Evolutionary conservation across 768 basidiomycete genomes (phyloP).

Genomic region (Phallus indusiatus): DNA sequence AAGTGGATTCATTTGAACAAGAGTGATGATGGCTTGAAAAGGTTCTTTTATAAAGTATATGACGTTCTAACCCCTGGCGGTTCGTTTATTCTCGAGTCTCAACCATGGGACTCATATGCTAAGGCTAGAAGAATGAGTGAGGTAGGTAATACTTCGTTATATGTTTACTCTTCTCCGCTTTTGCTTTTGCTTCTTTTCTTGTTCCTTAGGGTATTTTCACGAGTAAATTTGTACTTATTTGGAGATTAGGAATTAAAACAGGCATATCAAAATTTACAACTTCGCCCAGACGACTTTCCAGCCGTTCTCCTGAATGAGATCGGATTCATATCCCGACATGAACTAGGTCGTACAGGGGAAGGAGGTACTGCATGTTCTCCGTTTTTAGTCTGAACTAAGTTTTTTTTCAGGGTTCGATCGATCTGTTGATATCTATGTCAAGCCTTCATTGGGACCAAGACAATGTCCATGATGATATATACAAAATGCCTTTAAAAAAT

Average conservation of each 20-base stretch:
- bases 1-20: conserved; percentile 90
- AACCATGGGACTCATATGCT: conserved; percentile 75
- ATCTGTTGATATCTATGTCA: conserved; percentile 54
- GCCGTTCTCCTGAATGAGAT: conserved; percentile 37
- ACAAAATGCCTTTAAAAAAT: no score
- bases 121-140: conserved; percentile 65
- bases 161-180: neutral
- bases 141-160: conserved; percentile 23
- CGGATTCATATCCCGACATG: conserved; percentile 47
- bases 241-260: conserved; percentile 45
- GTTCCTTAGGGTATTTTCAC: neutral
- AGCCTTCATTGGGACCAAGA: conserved; percentile 16
- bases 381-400: conserved; percentile 1
- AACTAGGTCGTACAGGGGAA: conserved; percentile 49
- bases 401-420: conserved; percentile 43
- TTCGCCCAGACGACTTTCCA: conserved; percentile 60
- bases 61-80: conserved; percentile 52
- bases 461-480: no score
- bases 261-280: conserved; percentile 42
- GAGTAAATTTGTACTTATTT: neutral
- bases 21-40: conserved; percentile 61
- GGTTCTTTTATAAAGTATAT: conserved; percentile 59
- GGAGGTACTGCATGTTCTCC: conserved; percentile 36
- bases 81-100: conserved; percentile 70
- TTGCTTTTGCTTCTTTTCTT: neutral